phyloP scores from a whole-genome alignment of 768 basidiomycete genomes.

The Dentipellis sp. region DNA sequence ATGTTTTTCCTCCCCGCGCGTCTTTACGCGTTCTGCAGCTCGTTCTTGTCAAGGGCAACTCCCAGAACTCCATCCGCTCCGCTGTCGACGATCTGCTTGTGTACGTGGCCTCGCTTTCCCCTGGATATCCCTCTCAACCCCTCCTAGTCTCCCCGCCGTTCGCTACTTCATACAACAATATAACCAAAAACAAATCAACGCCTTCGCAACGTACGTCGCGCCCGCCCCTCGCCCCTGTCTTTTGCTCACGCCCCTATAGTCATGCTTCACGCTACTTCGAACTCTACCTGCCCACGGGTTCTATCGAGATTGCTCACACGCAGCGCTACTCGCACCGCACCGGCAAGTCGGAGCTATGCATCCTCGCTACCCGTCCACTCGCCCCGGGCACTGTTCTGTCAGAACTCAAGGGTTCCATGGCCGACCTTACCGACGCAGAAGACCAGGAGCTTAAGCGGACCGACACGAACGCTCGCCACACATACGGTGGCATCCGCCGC shows the following conservation, averaged over 20 bases:
- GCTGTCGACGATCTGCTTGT: conserved; percentile 72
- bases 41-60: conserved; percentile 43
- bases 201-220: conserved; percentile 79
- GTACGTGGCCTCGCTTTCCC: conserved; percentile 36
- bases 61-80: conserved; percentile 51
- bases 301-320: conserved; percentile 83
- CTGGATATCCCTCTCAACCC: conserved; percentile 16
- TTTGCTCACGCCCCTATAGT: conserved; percentile 28
- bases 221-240: conserved; percentile 17
- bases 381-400: conserved; percentile 63
- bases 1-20: conserved; percentile 7
- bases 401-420: conserved; percentile 89
- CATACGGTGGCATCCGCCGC: conserved; percentile 56
- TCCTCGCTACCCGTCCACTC: conserved; percentile 69
- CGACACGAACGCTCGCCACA: conserved; percentile 40
- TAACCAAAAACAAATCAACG: conserved; percentile 81
- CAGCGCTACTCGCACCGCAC: conserved; percentile 81
- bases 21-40: conserved; percentile 32
- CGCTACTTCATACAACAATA: conserved; percentile 70
- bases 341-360: conserved; percentile 84
- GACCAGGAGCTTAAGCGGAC: conserved; percentile 82
- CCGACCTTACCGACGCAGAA: conserved; percentile 77
- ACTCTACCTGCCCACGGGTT: conserved; percentile 73
- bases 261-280: conserved; percentile 88
- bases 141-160: conserved; percentile 57